Base-by-base conservation (phyloP, 768 basidiomycete genomes). In the Calvatia gigantea region DNA sequence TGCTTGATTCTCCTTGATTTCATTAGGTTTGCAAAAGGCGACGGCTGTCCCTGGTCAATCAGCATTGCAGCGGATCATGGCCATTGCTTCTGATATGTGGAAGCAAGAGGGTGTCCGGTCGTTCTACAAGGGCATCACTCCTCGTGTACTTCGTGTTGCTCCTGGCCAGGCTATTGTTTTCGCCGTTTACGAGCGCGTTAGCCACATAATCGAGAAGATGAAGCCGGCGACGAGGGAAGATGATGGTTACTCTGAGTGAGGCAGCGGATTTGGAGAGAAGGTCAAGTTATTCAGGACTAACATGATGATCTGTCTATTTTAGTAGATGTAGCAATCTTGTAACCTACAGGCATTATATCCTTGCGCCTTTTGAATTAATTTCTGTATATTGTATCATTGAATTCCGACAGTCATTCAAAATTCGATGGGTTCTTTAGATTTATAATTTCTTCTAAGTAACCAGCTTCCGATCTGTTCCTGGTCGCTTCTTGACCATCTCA, bases 111-210 rank as follows among this genome's bases (percentile, higher is more conserved):
- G 97, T 5, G 75, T 88, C 14, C 72, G 72, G 41, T 93, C 95
- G 51, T 98, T 99, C 73, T 98, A 98, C 77, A 98, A 97, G 75
- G 97, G 97, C 17, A 98, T 99, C 68, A 98, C 95, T 0, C 97
- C 97, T 32, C 82, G 97, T 19, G 94, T 99, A 32, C 75, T 97
- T 64, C 85, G 97, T 51, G 97, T 99, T 42, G 97, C 97, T 2
- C 97, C 97, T 6, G 97, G 96, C 1, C 92, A 93, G 69, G 95
- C 95, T 2, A 91, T 98, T 61, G 96, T 98, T 32, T 98, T 98
- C 65, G 92, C 96, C 11, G 96, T 99, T 25, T 98, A 98, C 65
- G 96, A 99, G 74, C 78, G 89, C 47, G 88, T 98, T 58, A 85
- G 89, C 69, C 72, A 66, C 63, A 54, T 79, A 35, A 87, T 96